Percentiles rank a stretch among this genome's conserved stretches.
Conservation (phyloP, 805 yeast genomes). For the Saccharomycopsis amapae region DNA sequence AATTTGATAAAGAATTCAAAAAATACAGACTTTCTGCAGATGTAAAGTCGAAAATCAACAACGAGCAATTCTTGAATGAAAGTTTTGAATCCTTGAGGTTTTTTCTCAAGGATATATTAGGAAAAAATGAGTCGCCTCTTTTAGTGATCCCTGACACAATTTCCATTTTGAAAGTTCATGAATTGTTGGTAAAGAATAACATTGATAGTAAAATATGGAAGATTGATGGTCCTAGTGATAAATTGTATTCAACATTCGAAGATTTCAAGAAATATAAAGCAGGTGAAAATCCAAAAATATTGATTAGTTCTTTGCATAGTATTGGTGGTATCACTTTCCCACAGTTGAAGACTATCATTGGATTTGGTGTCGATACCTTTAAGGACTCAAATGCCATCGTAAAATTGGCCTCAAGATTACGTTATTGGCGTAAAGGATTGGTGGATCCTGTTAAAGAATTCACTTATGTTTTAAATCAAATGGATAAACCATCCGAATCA, state of each 20-base stretch:
- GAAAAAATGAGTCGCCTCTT: not conserved
- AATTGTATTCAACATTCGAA: not conserved
- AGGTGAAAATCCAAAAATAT: not conserved
- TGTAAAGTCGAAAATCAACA: not conserved
- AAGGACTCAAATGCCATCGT: not conserved
- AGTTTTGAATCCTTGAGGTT: not conserved
- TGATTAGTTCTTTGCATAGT: not conserved
- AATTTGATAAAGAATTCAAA: conserved; percentile 1
- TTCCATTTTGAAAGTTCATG: not conserved
- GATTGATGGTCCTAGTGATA: not conserved
- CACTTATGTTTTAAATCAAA: not conserved
- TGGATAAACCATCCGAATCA: not conserved
- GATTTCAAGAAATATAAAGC: not conserved
- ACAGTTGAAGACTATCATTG: not conserved
- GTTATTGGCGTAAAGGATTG: not conserved
- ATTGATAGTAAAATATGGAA: conserved; percentile 1
- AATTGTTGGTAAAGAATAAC: not conserved
- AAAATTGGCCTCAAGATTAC: not conserved
- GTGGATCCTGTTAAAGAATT: not conserved
- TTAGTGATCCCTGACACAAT: conserved; percentile 3
- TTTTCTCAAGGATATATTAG: not conserved
- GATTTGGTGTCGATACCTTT: conserved; percentile 1
- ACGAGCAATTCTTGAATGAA: not conserved
- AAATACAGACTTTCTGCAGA: not conserved
- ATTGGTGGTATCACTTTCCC: conserved; percentile 1